Base-by-base conservation (phyloP, 2,329 filamentous ascomycete species). In the Emergomyces orientalis region DNA sequence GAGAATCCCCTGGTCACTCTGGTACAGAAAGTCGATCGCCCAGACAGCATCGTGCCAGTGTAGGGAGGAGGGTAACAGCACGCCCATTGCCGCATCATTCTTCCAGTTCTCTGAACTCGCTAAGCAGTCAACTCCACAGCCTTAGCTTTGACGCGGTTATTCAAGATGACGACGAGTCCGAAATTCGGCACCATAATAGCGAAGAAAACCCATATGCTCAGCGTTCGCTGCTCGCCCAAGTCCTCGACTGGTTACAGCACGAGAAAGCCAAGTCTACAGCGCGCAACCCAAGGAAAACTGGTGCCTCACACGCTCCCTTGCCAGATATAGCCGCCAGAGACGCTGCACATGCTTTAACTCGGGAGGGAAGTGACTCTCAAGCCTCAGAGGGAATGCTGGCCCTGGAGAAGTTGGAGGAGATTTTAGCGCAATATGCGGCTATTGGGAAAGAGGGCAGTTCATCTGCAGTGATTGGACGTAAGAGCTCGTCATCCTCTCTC, bases 161-260 rank as follows among this genome's bases (percentile, higher is more conserved):
- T 27, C 62, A 54, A 32, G 57, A 47, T 39, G 49, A 41, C 19
- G 64, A 63, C n/a, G 63, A 56, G 19, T 45, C 47, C 47, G 49
- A 43, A 54, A 25, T 32, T 32, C 49, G 34, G 49, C 19, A 8
- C 9, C 32, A 14, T 9, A 34, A 41, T 17, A 52, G 22, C 32
- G 65, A 66, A 34, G 61, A 63, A 9, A 56, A 30, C 55, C 34
- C 56, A 27, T 62, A 64, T 47, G 62, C 69, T 27, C 74, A 75
- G 47, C 66, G 71, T 57, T 69, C 66, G 54, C 71, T 95, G 8
- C 76, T 94, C 34, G 81, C 86, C 25, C 90, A 95, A 71, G 86
- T 97, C 17, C 82, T 84, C 32, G 86, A 90, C 67, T 97, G 93
- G 93, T 78, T 97, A 47, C 86, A 92, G 68, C 84, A 87, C 59